phyloP scores from a whole-genome alignment of 371 early-diverging fungal species.

The Batrachochytrium dendrobatidis region DNA sequence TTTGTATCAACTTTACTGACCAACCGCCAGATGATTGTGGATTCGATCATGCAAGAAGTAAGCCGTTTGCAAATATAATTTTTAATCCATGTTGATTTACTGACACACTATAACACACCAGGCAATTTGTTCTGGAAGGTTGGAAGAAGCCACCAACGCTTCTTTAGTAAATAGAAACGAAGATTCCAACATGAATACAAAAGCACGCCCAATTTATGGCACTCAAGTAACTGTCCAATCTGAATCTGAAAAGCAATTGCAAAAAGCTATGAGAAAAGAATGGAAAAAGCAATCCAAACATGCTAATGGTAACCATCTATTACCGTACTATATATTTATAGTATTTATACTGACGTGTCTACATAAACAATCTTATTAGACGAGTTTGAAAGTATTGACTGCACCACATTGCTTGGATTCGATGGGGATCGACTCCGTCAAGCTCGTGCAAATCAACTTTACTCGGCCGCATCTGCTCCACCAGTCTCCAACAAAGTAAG shows the following conservation, averaged over 20 bases:
- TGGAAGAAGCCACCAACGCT: background rate
- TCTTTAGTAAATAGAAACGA: background rate
- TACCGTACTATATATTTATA: constrained; percentile 4
- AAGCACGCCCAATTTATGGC: constrained; percentile 40
- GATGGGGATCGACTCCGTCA: constrained; percentile 33
- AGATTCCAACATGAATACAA: background rate
- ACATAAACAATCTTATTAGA: constrained; percentile 1
- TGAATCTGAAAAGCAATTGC: constrained; percentile 55
- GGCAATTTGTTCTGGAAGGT: too few species aligned
- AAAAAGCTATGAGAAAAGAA: constrained; percentile 63
- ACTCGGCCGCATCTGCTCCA: constrained; percentile 11
- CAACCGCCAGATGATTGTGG: constrained; percentile 25
- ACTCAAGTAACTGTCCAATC: constrained; percentile 65
- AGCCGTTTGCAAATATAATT: background rate
- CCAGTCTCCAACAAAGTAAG: constrained; percentile 24
- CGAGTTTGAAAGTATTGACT: constrained; percentile 16
- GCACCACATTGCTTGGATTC: constrained; percentile 32
- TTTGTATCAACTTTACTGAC: constrained; percentile 25
- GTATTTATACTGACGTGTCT: background rate
- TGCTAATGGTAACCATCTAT: constrained; percentile 11
- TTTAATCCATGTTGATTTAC: background rate
- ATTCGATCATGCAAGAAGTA: constrained; percentile 27
- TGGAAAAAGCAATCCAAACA: constrained; percentile 44
- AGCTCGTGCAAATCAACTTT: constrained; percentile 34
- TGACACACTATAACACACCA: background rate